Conservation (phyloP, 495 filamentous ascomycete genomes). For the Talaromyces adpressus region DNA sequence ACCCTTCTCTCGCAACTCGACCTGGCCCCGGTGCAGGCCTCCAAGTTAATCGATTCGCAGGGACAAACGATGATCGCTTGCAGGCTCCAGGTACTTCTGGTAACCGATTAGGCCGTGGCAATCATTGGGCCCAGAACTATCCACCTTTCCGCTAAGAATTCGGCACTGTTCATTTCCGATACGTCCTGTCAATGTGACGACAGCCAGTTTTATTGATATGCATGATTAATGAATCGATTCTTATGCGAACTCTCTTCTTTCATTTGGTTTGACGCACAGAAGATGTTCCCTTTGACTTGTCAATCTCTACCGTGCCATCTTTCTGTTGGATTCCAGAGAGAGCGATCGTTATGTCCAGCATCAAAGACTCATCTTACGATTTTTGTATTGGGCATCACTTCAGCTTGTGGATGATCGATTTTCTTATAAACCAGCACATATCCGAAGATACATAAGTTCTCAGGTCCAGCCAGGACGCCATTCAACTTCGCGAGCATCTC, state of each 20-base stretch:
- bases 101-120: constrained; percentile 28
- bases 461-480: constrained; percentile 1
- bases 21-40: constrained; percentile 72
- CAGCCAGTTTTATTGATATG: background rate
- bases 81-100: constrained; percentile 20
- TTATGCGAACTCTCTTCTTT: background rate
- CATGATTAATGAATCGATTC: background rate
- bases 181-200: background rate
- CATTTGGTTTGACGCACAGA: background rate
- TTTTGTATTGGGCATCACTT: constrained; percentile 7
- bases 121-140: constrained; percentile 33
- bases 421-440: constrained; percentile 7
- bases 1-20: constrained; percentile 76
- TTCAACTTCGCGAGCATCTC: constrained; percentile 8
- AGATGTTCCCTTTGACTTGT: constrained; percentile 5
- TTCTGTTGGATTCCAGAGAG: constrained; percentile 6
- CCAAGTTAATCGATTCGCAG: constrained; percentile 50
- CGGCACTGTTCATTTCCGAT: background rate
- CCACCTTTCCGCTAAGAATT: constrained; percentile 27
- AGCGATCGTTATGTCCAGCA: constrained; percentile 1
- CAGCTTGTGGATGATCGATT: background rate
- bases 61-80: constrained; percentile 46
- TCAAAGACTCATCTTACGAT: constrained; percentile 6
- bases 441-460: constrained; percentile 8
- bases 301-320: constrained; percentile 1